Percentiles rank a stretch among this genome's conserved stretches.
Evolutionary conservation across 495 filamentous ascomycete genomes (phyloP).

Genomic region (Talaromyces thailandensis): DNA sequence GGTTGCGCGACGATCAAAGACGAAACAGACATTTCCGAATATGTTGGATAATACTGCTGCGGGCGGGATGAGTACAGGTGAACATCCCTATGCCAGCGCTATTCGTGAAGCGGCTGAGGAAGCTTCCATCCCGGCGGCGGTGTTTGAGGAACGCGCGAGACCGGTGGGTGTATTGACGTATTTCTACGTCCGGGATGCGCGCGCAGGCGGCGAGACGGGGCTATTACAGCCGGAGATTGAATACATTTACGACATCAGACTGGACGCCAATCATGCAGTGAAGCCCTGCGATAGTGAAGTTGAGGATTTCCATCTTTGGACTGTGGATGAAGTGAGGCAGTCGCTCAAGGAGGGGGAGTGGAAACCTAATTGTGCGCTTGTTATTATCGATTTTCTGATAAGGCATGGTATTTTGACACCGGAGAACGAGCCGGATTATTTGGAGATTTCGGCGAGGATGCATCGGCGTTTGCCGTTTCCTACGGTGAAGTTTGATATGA

Average conservation of each 20-base stretch:
- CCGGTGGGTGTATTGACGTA: conserved; percentile 71
- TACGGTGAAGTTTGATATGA: conserved; percentile 26
- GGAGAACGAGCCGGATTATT: conserved; percentile 75
- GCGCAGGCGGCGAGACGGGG: conserved; percentile 78
- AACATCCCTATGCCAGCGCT: conserved; percentile 67
- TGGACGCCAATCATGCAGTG: conserved; percentile 57
- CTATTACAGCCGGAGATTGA: conserved; percentile 86
- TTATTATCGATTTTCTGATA: conserved; percentile 85
- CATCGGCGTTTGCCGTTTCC: conserved; percentile 83
- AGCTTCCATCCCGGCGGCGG: conserved; percentile 64
- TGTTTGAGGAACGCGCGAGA: conserved; percentile 52
- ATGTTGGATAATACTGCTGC: conserved; percentile 95
- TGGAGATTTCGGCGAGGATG: conserved; percentile 64
- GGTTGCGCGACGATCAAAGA: conserved; percentile 66
- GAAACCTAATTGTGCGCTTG: conserved; percentile 87
- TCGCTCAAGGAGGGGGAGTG: conserved; percentile 65
- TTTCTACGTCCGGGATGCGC: conserved; percentile 67
- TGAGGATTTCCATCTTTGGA: conserved; percentile 70
- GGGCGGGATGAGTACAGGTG: conserved; percentile 74
- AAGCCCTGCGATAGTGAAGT: conserved; percentile 82
- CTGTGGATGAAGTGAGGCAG: conserved; percentile 62
- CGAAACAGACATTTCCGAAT: conserved; percentile 75
- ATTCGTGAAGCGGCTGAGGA: conserved; percentile 86
- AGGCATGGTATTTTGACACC: conserved; percentile 72
- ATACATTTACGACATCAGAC: conserved; percentile 84